Evolutionary conservation across 2,329 filamentous ascomycete genomes (phyloP), one percentile per base, ranked within the genome.

Genomic region (Metarhizium rileyi): DNA sequence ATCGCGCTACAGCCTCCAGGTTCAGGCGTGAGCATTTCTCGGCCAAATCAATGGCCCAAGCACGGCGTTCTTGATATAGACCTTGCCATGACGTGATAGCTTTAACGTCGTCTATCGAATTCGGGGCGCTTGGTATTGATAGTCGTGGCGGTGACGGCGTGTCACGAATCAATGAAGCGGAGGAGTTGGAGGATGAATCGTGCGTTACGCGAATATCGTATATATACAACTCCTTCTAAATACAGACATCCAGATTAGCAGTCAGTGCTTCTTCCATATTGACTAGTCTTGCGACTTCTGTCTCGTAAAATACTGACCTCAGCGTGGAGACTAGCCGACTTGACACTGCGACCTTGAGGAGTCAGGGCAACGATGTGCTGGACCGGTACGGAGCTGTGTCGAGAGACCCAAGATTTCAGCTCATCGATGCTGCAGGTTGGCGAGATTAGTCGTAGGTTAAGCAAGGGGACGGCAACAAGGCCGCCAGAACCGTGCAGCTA

Each of bases 341-440:
- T 90, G 61, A 93, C 81, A 59, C 88, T 87, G 68, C 87, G 90
- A 45, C 91, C 91, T 57, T 87, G 81, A 4, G 81, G 76, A 14
- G 90, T 96, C 69, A 98, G 81, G 56, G 91, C 76, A 56, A 98
- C 90, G 65, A 97, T 87, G 67, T 87, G 83, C 58, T 87, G 80
- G 38, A 79, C 64, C 16, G 87, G 80, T 57, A 98, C 88, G 41
- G 80, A 78, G 48, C 83, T 86, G 61, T 85, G 80, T 58, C 78
- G 78, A 53, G 84, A 77, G 59, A 97, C 84, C 82, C 88, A 93
- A 67, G 77, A 71, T 68, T 86, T 88, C 59, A 97, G 80, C 55
- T 86, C 86, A 70, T 97, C 91, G 65, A 95, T 78, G 51, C 86
- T 90, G 58, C 18, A 41, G 47, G 44, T 28, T 50, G 42, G 10